A percentile compares a stretch with the other conserved stretches of the same genome.
phyloP scores from a whole-genome alignment of 2,329 filamentous ascomycete species.

The Sporothrix sp. region DNA sequence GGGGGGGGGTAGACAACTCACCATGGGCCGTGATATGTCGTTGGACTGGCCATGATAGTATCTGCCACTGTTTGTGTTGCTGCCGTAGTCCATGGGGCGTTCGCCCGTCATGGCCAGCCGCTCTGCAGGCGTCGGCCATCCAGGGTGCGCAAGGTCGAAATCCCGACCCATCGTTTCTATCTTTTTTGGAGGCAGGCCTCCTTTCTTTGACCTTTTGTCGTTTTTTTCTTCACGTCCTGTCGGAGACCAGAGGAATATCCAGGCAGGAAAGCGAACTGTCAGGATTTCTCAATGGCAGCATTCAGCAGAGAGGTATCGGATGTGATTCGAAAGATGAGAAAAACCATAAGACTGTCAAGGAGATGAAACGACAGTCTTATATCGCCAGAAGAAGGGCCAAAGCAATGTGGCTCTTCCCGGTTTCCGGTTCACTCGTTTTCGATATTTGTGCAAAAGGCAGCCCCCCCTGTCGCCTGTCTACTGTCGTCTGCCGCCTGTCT shows the following conservation, averaged over 20 bases:
- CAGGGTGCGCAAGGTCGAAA: conserved; percentile 16
- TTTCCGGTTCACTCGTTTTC: neutral
- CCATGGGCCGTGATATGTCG: conserved; percentile 21
- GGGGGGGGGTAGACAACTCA: conserved; percentile 6
- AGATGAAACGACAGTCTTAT: neutral
- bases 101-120: conserved; percentile 15
- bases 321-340: neutral
- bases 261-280: neutral
- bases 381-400: neutral
- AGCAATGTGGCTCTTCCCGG: neutral
- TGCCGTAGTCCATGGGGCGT: conserved; percentile 2
- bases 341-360: neutral
- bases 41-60: conserved; percentile 16
- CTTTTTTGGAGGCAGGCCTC: no score
- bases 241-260: neutral
- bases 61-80: neutral
- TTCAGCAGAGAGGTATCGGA: conserved; percentile 1
- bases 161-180: conserved; percentile 18
- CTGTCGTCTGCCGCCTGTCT: neutral
- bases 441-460: neutral
- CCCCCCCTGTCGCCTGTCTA: no score
- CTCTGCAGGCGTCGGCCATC: conserved; percentile 18
- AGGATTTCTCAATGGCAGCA: neutral
- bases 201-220: neutral
- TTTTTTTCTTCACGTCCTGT: no score